phyloP scores from a whole-genome alignment of 2,329 filamentous ascomycete species.

The Alternaria novae-zelandiae region DNA sequence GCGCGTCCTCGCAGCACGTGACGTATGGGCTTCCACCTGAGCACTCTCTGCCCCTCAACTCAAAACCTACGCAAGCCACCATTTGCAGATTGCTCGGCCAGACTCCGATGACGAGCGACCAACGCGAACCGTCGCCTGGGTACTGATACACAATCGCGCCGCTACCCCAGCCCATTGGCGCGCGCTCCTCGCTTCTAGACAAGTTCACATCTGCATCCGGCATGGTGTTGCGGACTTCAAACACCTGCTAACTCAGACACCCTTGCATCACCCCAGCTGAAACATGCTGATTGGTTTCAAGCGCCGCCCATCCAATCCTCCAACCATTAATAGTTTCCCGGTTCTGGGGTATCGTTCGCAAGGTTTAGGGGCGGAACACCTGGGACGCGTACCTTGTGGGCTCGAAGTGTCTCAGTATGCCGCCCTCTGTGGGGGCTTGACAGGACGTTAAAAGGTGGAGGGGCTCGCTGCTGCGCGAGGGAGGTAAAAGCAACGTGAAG shows the following conservation, averaged over 20 bases:
- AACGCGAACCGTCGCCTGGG: background rate
- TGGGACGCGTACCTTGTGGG: background rate
- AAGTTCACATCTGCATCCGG: background rate
- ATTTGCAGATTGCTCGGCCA: background rate
- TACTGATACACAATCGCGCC: background rate
- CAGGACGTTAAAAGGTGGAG: background rate
- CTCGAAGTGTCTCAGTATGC: slow-evolving; percentile 1
- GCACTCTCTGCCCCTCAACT: background rate
- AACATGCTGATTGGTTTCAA: slow-evolving; percentile 11
- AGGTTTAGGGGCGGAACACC: background rate
- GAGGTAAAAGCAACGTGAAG: background rate
- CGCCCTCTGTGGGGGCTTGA: background rate
- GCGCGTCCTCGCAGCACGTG: background rate
- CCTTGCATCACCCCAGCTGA: slow-evolving; percentile 3
- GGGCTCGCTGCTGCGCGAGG: background rate
- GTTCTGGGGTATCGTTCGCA: background rate
- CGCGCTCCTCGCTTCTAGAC: background rate
- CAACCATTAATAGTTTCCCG: slow-evolving; percentile 3
- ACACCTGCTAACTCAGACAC: slow-evolving; percentile 1
- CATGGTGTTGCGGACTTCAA: slow-evolving; percentile 6
- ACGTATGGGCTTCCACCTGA: background rate
- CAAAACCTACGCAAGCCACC: background rate
- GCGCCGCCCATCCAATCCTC: background rate
- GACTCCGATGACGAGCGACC: background rate
- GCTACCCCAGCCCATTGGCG: background rate